phyloP scores from a whole-genome alignment of 1,284 basidiomycete species.

The Tausonia pullulans region DNA sequence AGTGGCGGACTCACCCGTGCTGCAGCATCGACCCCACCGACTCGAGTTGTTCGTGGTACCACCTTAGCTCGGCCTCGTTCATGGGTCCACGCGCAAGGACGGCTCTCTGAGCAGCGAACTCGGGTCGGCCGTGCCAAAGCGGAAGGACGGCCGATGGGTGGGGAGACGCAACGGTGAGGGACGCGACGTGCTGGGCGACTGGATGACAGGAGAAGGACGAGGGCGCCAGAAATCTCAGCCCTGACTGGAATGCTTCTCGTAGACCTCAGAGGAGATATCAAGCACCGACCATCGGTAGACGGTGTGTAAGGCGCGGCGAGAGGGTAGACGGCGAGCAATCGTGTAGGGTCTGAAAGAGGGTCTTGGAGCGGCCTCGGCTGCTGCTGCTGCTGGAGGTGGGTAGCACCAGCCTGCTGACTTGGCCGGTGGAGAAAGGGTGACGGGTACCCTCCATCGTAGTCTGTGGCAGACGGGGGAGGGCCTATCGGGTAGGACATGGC shows the following conservation, averaged over 20 bases:
- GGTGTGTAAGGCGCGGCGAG: slow-evolving; percentile 32
- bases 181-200: slow-evolving; percentile 34
- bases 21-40: slow-evolving; percentile 19
- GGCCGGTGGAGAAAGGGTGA: too few species aligned
- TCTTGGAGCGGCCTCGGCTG: neutral
- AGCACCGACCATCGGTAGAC: slow-evolving; percentile 30
- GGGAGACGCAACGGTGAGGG: slow-evolving; percentile 28
- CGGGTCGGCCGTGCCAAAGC: slow-evolving; percentile 23
- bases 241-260: neutral
- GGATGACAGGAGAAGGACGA: neutral
- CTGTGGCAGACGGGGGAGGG: too few species aligned
- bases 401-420: too few species aligned
- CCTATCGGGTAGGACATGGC: too few species aligned
- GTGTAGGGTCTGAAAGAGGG: slow-evolving; percentile 9
- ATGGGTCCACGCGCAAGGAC: slow-evolving; percentile 23
- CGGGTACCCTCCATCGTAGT: too few species aligned
- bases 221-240: neutral
- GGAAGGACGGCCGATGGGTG: slow-evolving; percentile 19
- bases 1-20: neutral
- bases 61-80: slow-evolving; percentile 23
- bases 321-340: slow-evolving; percentile 30
- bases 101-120: slow-evolving; percentile 23
- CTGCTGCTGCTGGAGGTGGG: too few species aligned
- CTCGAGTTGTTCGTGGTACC: slow-evolving; percentile 21
- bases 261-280: neutral